Conservation (phyloP, 495 filamentous ascomycete genomes). For the Xanthoparmelia taractica region DNA sequence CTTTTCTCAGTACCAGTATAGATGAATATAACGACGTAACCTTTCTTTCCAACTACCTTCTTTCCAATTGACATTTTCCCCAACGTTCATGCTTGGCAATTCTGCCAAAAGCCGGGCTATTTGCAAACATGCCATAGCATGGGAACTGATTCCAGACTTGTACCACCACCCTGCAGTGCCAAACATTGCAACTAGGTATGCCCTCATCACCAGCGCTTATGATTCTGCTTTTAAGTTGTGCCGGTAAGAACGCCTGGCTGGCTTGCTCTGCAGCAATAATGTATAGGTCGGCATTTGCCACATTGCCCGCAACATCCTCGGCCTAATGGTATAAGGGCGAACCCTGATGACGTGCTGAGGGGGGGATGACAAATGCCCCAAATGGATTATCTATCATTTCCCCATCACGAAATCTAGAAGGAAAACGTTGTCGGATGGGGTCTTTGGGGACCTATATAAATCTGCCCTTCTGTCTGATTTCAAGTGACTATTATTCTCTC, state of each 20-base stretch:
- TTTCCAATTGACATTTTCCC: not conserved
- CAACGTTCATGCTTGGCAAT: not conserved
- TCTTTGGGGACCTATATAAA: not conserved
- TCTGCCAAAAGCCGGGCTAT: too few species aligned
- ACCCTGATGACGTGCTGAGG: slow-evolving; percentile 18
- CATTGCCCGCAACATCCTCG: slow-evolving; percentile 7
- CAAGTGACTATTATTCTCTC: not conserved
- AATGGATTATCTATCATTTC: slow-evolving; percentile 6
- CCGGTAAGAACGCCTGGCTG: not conserved
- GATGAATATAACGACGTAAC: not conserved
- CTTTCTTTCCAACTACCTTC: not conserved
- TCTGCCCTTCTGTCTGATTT: not conserved
- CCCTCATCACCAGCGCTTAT: not conserved
- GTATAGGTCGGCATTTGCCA: too few species aligned
- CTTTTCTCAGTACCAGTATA: not conserved
- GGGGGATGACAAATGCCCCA: slow-evolving; percentile 9
- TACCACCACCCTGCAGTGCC: too few species aligned
- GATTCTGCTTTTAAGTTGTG: not conserved
- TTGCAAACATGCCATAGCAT: not conserved
- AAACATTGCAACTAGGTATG: too few species aligned
- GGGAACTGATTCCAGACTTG: not conserved
- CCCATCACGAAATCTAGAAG: not conserved
- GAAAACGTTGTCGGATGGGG: not conserved
- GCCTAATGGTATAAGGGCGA: not conserved
- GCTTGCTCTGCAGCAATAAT: too few species aligned